These are phyloP conservation scores for Penicillium sclerotigenum DNA, from an alignment of 2,329 filamentous ascomycete genomes.

Conservation along the genomic window DNA sequence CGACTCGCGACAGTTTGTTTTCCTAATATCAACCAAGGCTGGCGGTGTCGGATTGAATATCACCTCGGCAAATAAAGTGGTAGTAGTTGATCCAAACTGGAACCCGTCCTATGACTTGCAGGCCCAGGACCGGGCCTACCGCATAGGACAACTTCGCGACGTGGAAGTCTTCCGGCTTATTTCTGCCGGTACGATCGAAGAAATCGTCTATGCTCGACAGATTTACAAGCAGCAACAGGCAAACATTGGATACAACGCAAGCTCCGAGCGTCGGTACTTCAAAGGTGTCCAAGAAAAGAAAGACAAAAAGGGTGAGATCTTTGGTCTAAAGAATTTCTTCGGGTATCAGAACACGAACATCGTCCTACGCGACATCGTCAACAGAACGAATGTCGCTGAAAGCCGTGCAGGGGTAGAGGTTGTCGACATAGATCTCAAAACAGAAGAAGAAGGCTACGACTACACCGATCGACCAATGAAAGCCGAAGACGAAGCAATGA, in stretches of 20 bases:
- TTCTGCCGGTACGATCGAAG: constrained; percentile 88
- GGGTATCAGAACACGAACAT: constrained; percentile 75
- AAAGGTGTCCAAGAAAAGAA: constrained; percentile 84
- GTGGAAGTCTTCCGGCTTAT: constrained; percentile 94
- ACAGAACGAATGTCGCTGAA: constrained; percentile 97
- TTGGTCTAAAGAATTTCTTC: constrained; percentile 84
- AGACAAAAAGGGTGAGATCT: constrained; percentile 85
- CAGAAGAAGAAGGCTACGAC: constrained; percentile 55
- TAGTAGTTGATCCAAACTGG: constrained; percentile 96
- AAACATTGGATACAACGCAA: constrained; percentile 94
- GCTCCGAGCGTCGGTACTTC: constrained; percentile 89
- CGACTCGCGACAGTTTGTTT: constrained; percentile 83
- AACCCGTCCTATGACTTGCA: constrained; percentile 93
- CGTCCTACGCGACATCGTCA: constrained; percentile 89
- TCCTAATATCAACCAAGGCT: constrained; percentile 89
- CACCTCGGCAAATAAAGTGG: constrained; percentile 95
- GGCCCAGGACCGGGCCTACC: constrained; percentile 92
- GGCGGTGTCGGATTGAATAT: constrained; percentile 95
- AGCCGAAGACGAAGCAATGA: constrained; percentile 65
- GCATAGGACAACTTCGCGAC: constrained; percentile 87
- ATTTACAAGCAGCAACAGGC: constrained; percentile 99
- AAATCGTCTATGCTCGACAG: constrained; percentile 93
- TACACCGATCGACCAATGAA: constrained; percentile 45
- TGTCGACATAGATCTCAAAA: constrained; percentile 69
- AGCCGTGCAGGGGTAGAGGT: constrained; percentile 80